These are phyloP conservation scores for Nitzschia sp. DNA, from an alignment of 108 stramenopile genomes.

Conservation along the genomic window DNA sequence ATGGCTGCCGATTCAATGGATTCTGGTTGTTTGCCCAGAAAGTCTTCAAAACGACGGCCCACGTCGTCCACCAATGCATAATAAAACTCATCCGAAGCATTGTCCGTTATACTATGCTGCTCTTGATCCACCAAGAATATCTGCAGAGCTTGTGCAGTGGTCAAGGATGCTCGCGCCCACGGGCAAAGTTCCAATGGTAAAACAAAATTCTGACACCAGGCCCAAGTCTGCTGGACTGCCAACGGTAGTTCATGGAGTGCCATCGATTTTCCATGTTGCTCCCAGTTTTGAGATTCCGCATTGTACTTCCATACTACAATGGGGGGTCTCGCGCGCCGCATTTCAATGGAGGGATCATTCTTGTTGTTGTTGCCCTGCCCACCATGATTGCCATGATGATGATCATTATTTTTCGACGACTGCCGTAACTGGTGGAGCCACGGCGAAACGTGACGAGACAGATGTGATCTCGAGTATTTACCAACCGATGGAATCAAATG, in stretches of 20 bases:
- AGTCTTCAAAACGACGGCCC: constrained; percentile 25
- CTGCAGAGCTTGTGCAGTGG: constrained; percentile 49
- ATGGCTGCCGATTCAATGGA: constrained; percentile 60
- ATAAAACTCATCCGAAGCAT: neutral
- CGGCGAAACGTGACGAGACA: neutral
- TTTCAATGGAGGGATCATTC: no score
- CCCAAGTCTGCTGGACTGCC: constrained; percentile 41
- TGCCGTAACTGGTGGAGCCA: no score
- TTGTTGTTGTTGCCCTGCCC: neutral
- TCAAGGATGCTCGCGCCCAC: constrained; percentile 57
- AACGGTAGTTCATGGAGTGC: neutral
- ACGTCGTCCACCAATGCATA: neutral
- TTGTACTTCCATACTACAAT: neutral
- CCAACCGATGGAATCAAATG: neutral
- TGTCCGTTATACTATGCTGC: neutral
- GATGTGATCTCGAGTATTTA: neutral
- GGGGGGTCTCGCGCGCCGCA: neutral
- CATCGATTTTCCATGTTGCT: neutral
- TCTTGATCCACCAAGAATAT: constrained; percentile 42
- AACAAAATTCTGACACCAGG: constrained; percentile 72
- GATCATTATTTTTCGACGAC: neutral
- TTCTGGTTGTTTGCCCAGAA: neutral
- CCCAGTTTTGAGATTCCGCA: neutral
- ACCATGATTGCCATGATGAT: neutral
- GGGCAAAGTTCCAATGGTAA: constrained; percentile 60